A percentile compares a stretch with the other conserved stretches of the same genome.
These are phyloP conservation scores for Polygonum aviculare DNA, from an alignment of 148 eudicot species.

Conservation along the genomic window DNA sequence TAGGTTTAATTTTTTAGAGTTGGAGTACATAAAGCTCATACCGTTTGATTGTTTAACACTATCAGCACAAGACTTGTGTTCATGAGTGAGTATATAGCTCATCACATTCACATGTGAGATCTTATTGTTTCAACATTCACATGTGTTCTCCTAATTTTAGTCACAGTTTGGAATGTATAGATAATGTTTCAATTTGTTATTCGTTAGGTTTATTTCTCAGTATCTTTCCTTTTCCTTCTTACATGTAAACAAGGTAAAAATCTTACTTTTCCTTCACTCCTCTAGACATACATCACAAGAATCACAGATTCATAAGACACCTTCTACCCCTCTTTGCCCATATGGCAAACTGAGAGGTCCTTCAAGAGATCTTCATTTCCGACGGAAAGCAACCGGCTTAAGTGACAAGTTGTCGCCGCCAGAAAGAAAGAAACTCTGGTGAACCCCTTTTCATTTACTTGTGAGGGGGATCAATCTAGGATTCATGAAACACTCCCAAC, in stretches of 20 bases:
- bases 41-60: no score
- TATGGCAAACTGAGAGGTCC: not conserved
- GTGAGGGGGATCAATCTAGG: not conserved
- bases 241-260: not conserved
- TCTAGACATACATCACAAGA: not conserved
- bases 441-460: not conserved
- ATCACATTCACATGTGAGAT: no score
- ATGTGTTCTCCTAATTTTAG: no score
- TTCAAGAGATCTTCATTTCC: not conserved
- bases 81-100: no score
- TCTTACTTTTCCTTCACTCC: not conserved
- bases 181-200: no score
- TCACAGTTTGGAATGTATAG: no score
- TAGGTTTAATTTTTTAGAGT: no score
- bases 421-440: not conserved
- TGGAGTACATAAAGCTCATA: no score
- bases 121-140: no score
- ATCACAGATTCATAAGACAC: not conserved
- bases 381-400: not conserved
- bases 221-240: no score
- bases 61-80: no score
- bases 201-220: no score
- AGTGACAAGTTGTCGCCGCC: not conserved
- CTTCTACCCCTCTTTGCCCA: not conserved
- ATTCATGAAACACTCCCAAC: constrained; percentile 33